Base-by-base conservation (phyloP, 2,329 filamentous ascomycete species). In the Clarireedia monteithiana region DNA sequence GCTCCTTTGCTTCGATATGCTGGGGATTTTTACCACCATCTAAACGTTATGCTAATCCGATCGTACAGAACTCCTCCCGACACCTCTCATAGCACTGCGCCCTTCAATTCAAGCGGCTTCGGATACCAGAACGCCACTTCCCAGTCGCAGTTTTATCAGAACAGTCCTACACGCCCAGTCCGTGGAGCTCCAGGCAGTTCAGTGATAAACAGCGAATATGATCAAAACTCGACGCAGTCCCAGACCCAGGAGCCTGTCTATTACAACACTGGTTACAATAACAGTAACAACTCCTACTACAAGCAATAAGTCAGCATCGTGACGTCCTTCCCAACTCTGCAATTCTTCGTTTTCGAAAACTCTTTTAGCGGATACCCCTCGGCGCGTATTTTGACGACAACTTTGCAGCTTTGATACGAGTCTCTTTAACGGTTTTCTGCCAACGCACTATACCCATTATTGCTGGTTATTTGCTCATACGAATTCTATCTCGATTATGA, bases 311-410 rank as follows among this genome's bases (percentile, higher is more conserved):
- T 24, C 26, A 23, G 24, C 44, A 26, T 15, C 44, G 6, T 24
- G 44, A 10, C 15, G 44, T 47, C 44, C 44, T 47, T 47, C 23
- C 24, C n/a, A 14, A 24, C 15, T 12, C 20, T 24, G 9, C 44
- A 47, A 24, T 12, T 26, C 44, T 26, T 24, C 20, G 23, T 47
- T 26, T 47, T 27, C 44, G 15, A 23, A 26, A 24, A 26, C 26
- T 55, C 40, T 48, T 30, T 42, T 48, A n/a, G 53, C 53, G 53
- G 26, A 55, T 55, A 50, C 53, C 27, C 46, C 30, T 50, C 27
- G 26, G 38, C 24, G 23, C 44, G 24, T 27, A 47, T 24, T 47
- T 24, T 47, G 4, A 47, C 30, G 30, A 27, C 44, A 26, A 47
- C 23, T 47, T 47, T 47, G 24, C 44, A 26, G 26, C 26, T 24